Evolutionary conservation across 2,329 filamentous ascomycete genomes (phyloP).

Genomic region (Calonectria ilicicola): DNA sequence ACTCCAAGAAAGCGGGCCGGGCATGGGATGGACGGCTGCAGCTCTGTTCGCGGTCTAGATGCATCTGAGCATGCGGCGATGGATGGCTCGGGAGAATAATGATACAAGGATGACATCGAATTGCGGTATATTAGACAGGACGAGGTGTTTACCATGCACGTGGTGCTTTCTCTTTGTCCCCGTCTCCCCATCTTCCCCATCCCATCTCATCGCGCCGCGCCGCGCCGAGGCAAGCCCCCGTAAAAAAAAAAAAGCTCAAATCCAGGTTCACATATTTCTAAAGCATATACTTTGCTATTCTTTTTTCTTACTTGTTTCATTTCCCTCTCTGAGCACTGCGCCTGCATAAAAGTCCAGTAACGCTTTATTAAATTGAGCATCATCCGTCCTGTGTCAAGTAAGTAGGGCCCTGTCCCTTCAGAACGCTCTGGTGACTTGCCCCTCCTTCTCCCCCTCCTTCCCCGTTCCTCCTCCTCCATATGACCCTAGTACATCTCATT

Average conservation of each 20-base stretch:
- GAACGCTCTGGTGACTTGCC: slow-evolving; percentile 22
- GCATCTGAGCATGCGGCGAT: slow-evolving; percentile 1
- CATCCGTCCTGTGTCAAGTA: not conserved
- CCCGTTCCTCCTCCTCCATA: slow-evolving; percentile 21
- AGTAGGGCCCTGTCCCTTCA: not conserved
- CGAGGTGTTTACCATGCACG: slow-evolving; percentile 4
- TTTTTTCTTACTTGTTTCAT: not conserved
- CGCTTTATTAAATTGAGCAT: not conserved
- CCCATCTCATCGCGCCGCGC: not conserved
- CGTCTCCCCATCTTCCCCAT: not conserved
- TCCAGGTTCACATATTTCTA: not conserved
- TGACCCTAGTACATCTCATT: slow-evolving; percentile 3
- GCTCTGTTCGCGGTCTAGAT: not conserved
- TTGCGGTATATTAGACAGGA: slow-evolving; percentile 23
- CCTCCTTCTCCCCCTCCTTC: slow-evolving; percentile 27
- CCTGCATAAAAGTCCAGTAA: no score
- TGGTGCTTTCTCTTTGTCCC: not conserved
- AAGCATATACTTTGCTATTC: not conserved
- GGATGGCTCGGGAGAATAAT: not conserved
- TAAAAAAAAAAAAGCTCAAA: not conserved
- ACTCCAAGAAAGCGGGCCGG: slow-evolving; percentile 20
- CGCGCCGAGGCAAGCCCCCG: not conserved
- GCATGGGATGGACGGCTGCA: not conserved
- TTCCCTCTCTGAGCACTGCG: not conserved
- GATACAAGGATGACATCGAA: not conserved